Conservation (phyloP, 2,329 filamentous ascomycete species). For the Cercospora berteroae region DNA sequence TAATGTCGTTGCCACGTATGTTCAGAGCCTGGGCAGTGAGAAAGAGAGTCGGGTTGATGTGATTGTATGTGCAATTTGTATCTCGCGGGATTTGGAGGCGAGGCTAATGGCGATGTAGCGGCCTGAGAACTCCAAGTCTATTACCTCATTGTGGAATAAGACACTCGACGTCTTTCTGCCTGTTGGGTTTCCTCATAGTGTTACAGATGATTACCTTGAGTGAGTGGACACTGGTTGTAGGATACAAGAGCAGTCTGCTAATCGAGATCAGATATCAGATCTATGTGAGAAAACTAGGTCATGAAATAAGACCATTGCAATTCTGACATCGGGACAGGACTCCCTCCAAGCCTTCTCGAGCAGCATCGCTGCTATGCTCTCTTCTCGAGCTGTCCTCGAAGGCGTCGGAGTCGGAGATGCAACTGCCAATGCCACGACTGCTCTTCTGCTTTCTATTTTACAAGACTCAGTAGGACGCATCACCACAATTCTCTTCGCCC, state of each 20-base stretch:
- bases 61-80: constrained; percentile 37
- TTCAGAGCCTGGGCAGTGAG: constrained; percentile 40
- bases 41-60: constrained; percentile 47
- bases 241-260: background rate
- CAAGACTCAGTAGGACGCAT: constrained; percentile 79
- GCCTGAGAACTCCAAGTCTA: constrained; percentile 25
- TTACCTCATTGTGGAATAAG: constrained; percentile 34
- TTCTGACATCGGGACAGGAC: constrained; percentile 50
- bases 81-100: background rate
- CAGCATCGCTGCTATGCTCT: constrained; percentile 74
- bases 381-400: constrained; percentile 74
- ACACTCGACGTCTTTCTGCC: constrained; percentile 76
- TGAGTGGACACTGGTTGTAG: constrained; percentile 49
- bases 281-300: constrained; percentile 51
- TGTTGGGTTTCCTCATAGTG: constrained; percentile 82
- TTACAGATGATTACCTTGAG: constrained; percentile 78
- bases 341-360: constrained; percentile 82
- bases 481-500: constrained; percentile 82
- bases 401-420: constrained; percentile 83
- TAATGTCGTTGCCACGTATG: constrained; percentile 49
- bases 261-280: constrained; percentile 59
- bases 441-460: constrained; percentile 76
- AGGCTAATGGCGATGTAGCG: constrained; percentile 13
- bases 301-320: background rate
- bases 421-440: constrained; percentile 72